Conservation (phyloP, 768 basidiomycete species). For the Imleria badia region DNA sequence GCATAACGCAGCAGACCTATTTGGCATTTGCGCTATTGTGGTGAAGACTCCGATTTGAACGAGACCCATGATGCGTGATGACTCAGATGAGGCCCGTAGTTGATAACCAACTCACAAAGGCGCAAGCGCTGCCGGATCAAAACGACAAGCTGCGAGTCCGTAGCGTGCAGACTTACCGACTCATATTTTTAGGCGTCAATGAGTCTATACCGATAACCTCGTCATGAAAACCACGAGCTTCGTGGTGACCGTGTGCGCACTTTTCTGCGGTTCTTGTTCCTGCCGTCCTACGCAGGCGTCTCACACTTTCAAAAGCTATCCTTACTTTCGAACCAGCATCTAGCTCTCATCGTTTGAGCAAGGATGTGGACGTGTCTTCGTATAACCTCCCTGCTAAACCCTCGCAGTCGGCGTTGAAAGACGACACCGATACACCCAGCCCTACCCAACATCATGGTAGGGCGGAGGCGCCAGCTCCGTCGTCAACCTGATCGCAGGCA, state of each 20-base stretch:
- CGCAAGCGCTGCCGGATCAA: no score
- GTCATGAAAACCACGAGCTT: slow-evolving; percentile 7
- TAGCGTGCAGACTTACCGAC: no score
- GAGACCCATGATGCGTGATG: no score
- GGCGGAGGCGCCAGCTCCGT: slow-evolving; percentile 30
- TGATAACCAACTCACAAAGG: no score
- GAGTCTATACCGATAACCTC: neutral
- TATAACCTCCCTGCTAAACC: slow-evolving; percentile 1
- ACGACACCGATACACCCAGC: neutral
- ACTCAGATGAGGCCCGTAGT: no score
- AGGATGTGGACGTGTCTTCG: no score
- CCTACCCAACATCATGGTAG: slow-evolving; percentile 23
- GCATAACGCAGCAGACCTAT: slow-evolving; percentile 64
- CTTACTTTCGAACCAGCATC: neutral
- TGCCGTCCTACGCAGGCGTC: neutral
- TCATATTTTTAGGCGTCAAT: no score
- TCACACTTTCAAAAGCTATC: neutral
- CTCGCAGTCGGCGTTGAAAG: slow-evolving; percentile 3
- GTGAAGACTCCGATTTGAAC: no score
- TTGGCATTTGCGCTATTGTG: no score
- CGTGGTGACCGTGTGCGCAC: slow-evolving; percentile 16
- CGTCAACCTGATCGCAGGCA: slow-evolving; percentile 31
- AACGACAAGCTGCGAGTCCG: no score
- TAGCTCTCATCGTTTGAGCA: no score
- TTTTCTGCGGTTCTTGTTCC: no score